Evolutionary conservation across 176 grass and related monocot species (phyloP).

Genomic region (Raddia guianensis): DNA sequence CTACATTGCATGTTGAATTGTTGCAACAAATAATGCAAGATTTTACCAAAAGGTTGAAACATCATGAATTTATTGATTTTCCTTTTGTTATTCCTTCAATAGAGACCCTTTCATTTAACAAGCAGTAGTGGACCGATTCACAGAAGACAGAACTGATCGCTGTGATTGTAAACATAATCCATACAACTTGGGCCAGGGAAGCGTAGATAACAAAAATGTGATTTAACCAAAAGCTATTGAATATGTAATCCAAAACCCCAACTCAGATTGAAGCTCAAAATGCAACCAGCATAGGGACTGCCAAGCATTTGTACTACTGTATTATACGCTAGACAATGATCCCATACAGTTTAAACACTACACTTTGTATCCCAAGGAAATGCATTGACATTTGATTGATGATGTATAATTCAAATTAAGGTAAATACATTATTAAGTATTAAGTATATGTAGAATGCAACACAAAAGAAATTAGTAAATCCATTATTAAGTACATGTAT

Average conservation of each 20-base stretch:
- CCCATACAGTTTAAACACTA: neutral
- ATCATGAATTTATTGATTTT: neutral
- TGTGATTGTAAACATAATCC: neutral
- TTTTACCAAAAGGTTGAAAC: neutral
- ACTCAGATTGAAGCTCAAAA: neutral
- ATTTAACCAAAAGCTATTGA: neutral
- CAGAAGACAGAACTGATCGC: neutral
- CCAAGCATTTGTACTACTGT: neutral
- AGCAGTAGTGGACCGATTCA: neutral
- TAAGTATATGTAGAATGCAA: neutral
- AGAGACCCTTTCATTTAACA: neutral
- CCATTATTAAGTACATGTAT: neutral
- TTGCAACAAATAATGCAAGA: neutral
- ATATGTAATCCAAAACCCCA: neutral
- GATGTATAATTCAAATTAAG: neutral
- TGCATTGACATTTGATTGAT: neutral
- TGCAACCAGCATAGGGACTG: neutral
- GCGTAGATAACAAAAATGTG: neutral
- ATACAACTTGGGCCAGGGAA: neutral
- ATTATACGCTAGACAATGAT: neutral
- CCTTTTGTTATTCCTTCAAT: neutral
- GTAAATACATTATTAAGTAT: neutral
- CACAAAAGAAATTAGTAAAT: neutral
- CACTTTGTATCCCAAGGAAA: neutral
- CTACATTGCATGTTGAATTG: neutral